Percentiles rank a stretch among this genome's conserved stretches.
Evolutionary conservation across 148 eudicot species (phyloP).

Genomic region (Rheum nobile): DNA sequence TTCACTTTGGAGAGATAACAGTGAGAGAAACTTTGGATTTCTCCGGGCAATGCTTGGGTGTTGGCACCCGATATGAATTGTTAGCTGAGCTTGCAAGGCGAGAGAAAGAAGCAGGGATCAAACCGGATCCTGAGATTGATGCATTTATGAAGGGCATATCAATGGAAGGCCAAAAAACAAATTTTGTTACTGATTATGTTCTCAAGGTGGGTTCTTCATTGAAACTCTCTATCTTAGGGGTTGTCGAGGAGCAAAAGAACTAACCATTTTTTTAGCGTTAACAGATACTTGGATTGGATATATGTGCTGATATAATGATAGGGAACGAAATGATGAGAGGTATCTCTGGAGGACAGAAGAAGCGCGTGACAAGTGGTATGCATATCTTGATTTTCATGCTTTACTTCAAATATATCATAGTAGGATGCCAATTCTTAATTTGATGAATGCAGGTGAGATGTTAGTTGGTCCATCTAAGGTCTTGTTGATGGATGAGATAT

Average conservation of each 20-base stretch:
- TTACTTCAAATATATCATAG: not conserved
- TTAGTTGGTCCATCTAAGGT: slow-evolving; percentile 84
- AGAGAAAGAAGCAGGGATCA: slow-evolving; percentile 57
- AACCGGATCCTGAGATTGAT: slow-evolving; percentile 71
- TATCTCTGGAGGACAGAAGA: slow-evolving; percentile 88
- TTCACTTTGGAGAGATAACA: slow-evolving; percentile 79
- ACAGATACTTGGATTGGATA: slow-evolving; percentile 59
- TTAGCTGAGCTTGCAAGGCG: slow-evolving; percentile 42
- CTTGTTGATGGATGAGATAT: slow-evolving; percentile 69
- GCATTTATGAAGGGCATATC: slow-evolving; percentile 70
- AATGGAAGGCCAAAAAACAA: slow-evolving; percentile 48
- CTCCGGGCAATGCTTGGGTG: slow-evolving; percentile 70
- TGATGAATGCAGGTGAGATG: slow-evolving; percentile 59
- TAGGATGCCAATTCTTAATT: slow-evolving; percentile 1
- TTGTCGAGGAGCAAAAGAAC: not conserved
- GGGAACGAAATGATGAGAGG: slow-evolving; percentile 86
- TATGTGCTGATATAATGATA: slow-evolving; percentile 56
- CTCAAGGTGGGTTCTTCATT: slow-evolving; percentile 40
- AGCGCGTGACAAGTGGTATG: slow-evolving; percentile 80
- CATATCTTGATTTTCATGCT: slow-evolving; percentile 4
- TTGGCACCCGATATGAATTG: slow-evolving; percentile 55
- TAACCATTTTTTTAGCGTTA: slow-evolving; percentile 5
- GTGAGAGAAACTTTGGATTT: slow-evolving; percentile 79
- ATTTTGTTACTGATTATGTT: slow-evolving; percentile 59
- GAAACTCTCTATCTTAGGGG: not conserved